Base-by-base conservation (phyloP, 768 basidiomycete genomes). In the Mycena floridula region DNA sequence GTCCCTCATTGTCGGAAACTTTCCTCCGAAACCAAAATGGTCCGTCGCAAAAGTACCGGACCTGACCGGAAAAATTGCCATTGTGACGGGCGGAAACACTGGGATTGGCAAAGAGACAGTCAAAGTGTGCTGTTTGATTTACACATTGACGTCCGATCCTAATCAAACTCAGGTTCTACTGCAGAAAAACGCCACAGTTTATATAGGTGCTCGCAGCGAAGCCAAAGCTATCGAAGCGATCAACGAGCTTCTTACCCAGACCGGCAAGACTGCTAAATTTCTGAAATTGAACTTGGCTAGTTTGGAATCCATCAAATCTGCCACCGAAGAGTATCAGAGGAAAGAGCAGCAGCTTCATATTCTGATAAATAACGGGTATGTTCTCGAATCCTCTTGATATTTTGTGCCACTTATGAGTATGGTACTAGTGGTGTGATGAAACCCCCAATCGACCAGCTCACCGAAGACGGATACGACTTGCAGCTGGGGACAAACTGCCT, bases 71-170 rank as follows among this genome's bases (percentile, higher is more conserved):
- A 73, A 73, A 54, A 67, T 71, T 23, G 46, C 57, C 7, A 63
- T 71, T 35, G 68, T 72, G 2, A 72, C 70, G 4, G 69, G 69
- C 4, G 63, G 58, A 7, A 67, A 66, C 39, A 53, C n/a, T n/a
- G n/a, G 81, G 2, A 67, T 85, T 30, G 82, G 82, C 16, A 77
- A 77, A 50, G 79, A 81, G 54, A 79, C 76, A 1, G 73, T 63
- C 6, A 79, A 76, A 65, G 79, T 72, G 13, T 24, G 40, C 28
- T 13, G 15, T 11, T 21, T 12, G 26, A 7, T 22, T 22, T 24
- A 26, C 38, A 18, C 15, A 21, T 11, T n/a, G 26, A 5, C 30
- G 36, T 11, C 25, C 12, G 30, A 13, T 37, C 22, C n/a, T n/a
- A n/a, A 18, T 26, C 18, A 37, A 9, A 20, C 7, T 26, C 44